Base-by-base conservation (phyloP, 2,329 filamentous ascomycete genomes). In the Penicillium sp. region DNA sequence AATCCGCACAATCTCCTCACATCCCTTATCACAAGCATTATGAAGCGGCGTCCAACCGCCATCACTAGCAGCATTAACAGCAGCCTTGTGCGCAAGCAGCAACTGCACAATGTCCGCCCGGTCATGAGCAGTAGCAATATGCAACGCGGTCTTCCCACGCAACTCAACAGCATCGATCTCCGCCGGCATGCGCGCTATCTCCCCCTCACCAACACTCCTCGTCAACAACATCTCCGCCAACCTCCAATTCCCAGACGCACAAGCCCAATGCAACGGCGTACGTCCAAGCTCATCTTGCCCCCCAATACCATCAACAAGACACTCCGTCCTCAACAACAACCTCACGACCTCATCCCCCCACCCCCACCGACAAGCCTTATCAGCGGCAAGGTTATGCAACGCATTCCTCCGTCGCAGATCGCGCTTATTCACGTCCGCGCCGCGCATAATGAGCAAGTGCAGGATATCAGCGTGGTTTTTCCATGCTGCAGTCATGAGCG, bases 231-330 rank as follows among this genome's bases (percentile, higher is more conserved):
- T 73, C 54, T 79, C 76, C 19, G 78, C 81, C 12, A 85, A 72
- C 33, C 76, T 74, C 49, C 78, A 71, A 64, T 85, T 83, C 19
- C 81, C 81, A 44, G 83, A 83, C 25, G 81, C 82, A 36, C 82
- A 83, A 1, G 83, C 83, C 83, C 83, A 86, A 59, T 85, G 78
- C 42, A 86, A 68, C 3, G 84, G 80, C 31, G 81, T 83, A 13
- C 83, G 77, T 10, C 79, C 79, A 23, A 80, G 67, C 51, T 75
- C 74, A 64, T 82, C 79, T 29, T 73, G 71, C 0, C 73, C 76
- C 1, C 68, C 67, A 4, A 65, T 63, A 7, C 74, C 77, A 60
- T 80, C 77, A 31, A 81, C 67, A 12, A 69, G 63, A 57, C 77
- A 76, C 23, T 72, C 67, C 5, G 73, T 75, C 21, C 67, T 62